Evolutionary conservation across 2,329 filamentous ascomycete genomes (phyloP).

Genomic region (Neonectria ditissima): DNA sequence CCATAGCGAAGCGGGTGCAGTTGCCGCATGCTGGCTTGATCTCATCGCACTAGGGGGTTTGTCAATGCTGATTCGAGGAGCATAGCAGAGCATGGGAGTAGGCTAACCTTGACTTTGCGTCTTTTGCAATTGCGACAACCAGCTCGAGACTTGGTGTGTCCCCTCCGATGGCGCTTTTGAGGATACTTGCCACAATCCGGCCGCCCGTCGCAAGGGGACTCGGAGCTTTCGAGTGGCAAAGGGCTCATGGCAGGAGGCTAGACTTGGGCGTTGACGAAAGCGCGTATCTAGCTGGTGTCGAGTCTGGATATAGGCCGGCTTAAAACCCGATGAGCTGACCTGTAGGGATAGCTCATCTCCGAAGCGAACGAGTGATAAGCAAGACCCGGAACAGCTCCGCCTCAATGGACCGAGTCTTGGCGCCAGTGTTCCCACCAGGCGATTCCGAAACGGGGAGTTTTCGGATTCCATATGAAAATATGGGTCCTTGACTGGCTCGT

Average conservation of each 20-base stretch:
- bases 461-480: not conserved
- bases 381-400: not conserved
- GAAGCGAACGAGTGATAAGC: not conserved
- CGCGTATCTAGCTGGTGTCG: not conserved
- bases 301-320: not conserved
- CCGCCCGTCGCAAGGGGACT: not conserved
- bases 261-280: not conserved
- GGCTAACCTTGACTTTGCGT: constrained; percentile 17
- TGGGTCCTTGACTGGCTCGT: not conserved
- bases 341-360: not conserved
- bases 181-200: too few species aligned
- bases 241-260: not conserved
- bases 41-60: constrained; percentile 28
- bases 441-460: not conserved
- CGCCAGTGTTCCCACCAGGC: not conserved
- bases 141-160: constrained; percentile 11
- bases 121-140: constrained; percentile 10
- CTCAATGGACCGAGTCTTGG: not conserved
- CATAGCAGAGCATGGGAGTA: not conserved
- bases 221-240: not conserved
- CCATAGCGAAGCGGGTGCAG: constrained; percentile 12
- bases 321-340: not conserved
- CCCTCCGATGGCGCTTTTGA: not conserved
- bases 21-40: constrained; percentile 16
- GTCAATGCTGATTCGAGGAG: not conserved